Percentiles rank a stretch among this genome's conserved stretches.
Evolutionary conservation across 2,329 filamentous ascomycete genomes (phyloP).

Genomic region (Exserohilum turcica): DNA sequence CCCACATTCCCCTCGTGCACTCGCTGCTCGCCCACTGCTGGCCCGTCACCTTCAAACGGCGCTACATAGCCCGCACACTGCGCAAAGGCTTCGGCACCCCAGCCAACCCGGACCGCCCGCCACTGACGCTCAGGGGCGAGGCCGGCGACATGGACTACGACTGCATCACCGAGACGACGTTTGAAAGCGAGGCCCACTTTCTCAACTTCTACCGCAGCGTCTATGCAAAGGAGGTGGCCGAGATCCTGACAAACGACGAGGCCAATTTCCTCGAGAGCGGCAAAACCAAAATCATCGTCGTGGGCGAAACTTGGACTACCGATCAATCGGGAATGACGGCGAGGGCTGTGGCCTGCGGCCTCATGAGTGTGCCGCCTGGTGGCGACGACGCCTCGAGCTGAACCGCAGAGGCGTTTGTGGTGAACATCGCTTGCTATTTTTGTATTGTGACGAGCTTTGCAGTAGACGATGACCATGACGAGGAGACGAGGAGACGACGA

Average conservation of each 20-base stretch:
- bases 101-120: slow-evolving; percentile 31
- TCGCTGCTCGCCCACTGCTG: slow-evolving; percentile 26
- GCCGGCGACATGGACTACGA: slow-evolving; percentile 34
- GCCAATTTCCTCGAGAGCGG: slow-evolving; percentile 28
- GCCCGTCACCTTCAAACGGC: slow-evolving; percentile 30
- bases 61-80: slow-evolving; percentile 33
- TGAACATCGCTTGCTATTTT: background rate
- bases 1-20: slow-evolving; percentile 32
- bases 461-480: too few relatives aligned
- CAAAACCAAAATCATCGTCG: slow-evolving; percentile 30
- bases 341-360: slow-evolving; percentile 7
- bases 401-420: background rate
- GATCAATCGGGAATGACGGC: slow-evolving; percentile 18
- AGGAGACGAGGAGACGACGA: too few relatives aligned
- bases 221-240: slow-evolving; percentile 29
- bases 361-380: slow-evolving; percentile 15
- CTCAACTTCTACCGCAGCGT: slow-evolving; percentile 33
- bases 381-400: slow-evolving; percentile 23
- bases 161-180: slow-evolving; percentile 33
- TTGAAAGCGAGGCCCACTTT: slow-evolving; percentile 29
- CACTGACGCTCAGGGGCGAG: slow-evolving; percentile 28
- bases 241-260: slow-evolving; percentile 30
- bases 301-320: slow-evolving; percentile 33
- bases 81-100: slow-evolving; percentile 35
- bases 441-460: background rate